Conservation (phyloP, 805 yeast species). For the Pichia gijzeniarum region DNA sequence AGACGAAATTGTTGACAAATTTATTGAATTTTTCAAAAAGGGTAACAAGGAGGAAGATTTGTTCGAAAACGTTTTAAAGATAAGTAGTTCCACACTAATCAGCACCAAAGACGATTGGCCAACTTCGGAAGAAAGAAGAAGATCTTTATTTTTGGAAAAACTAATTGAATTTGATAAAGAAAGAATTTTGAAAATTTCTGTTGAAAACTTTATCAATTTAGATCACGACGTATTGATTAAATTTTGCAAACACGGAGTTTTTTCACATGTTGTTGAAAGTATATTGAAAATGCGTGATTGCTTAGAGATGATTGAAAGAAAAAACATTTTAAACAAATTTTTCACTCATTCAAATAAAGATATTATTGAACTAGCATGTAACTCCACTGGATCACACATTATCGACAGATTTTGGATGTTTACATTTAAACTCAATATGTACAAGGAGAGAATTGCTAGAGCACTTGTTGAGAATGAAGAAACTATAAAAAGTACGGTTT, state of each 20-base stretch:
- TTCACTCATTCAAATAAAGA: slow-evolving; percentile 61
- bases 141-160: slow-evolving; percentile 68
- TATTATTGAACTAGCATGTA: slow-evolving; percentile 58
- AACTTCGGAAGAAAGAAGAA: slow-evolving; percentile 79
- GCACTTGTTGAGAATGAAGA: slow-evolving; percentile 54
- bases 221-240: slow-evolving; percentile 57
- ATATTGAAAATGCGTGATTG: slow-evolving; percentile 41
- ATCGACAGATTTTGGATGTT: slow-evolving; percentile 81
- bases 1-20: slow-evolving; percentile 48
- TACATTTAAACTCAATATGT: slow-evolving; percentile 68
- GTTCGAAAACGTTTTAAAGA: slow-evolving; percentile 59
- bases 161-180: slow-evolving; percentile 58
- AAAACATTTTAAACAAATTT: slow-evolving; percentile 61
- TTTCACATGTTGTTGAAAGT: slow-evolving; percentile 80
- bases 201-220: slow-evolving; percentile 54
- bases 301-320: slow-evolving; percentile 41
- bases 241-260: slow-evolving; percentile 85
- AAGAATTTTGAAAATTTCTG: slow-evolving; percentile 47
- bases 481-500: slow-evolving; percentile 72
- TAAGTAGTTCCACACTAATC: slow-evolving; percentile 69
- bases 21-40: slow-evolving; percentile 37
- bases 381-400: slow-evolving; percentile 87
- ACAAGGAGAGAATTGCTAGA: slow-evolving; percentile 79
- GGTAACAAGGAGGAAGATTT: slow-evolving; percentile 38
- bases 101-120: slow-evolving; percentile 88